These are phyloP conservation scores for Penicillium canescens DNA, from an alignment of 495 filamentous ascomycete species.

Conservation along the genomic window DNA sequence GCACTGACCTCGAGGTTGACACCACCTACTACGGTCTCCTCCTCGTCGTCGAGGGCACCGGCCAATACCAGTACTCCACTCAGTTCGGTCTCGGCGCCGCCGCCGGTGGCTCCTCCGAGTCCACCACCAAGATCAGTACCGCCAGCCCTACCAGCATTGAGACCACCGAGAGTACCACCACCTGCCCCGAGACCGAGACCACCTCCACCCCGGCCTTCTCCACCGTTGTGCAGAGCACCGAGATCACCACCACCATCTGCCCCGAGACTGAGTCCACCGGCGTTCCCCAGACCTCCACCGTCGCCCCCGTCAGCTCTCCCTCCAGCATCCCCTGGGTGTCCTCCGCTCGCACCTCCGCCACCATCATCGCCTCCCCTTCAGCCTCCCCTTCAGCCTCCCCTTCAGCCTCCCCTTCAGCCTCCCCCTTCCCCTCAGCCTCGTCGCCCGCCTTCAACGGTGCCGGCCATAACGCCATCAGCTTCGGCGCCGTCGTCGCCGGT, in stretches of 20 bases:
- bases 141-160: conserved; percentile 7
- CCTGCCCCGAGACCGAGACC: conserved; percentile 22
- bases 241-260: conserved; percentile 25
- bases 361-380: conserved; percentile 23
- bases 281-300: conserved; percentile 19
- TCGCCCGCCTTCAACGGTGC: conserved; percentile 44
- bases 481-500: conserved; percentile 48
- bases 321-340: conserved; percentile 12
- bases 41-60: conserved; percentile 61
- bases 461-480: conserved; percentile 43
- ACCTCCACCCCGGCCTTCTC: conserved; percentile 9
- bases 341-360: conserved; percentile 18
- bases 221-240: background rate
- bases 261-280: conserved; percentile 17
- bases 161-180: conserved; percentile 21
- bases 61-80: conserved; percentile 67
- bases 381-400: too few relatives aligned
- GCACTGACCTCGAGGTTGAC: conserved; percentile 46
- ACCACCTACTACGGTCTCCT: conserved; percentile 64
- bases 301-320: conserved; percentile 20
- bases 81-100: conserved; percentile 66
- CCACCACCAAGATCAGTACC: background rate
- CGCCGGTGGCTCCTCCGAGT: conserved; percentile 29
- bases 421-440: too few relatives aligned
- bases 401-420: too few relatives aligned